Conservation (phyloP, 2,329 filamentous ascomycete genomes). For the Fusarium coicis region DNA sequence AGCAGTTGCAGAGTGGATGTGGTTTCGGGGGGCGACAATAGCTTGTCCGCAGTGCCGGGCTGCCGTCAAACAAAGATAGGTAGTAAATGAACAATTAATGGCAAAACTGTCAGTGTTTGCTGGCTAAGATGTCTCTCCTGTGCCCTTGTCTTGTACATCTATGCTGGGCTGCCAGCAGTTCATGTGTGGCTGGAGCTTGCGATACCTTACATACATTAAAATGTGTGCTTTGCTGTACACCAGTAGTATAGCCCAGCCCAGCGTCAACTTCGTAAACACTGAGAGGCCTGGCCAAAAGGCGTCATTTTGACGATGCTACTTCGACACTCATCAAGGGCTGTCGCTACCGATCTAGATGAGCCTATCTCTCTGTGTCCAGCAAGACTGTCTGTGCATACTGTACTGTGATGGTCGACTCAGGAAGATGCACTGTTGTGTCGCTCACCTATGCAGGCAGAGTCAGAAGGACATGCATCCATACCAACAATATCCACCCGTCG, state of each 20-base stretch:
- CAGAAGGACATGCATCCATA: conserved; percentile 36
- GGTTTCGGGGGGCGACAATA: conserved; percentile 32
- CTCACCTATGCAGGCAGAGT: conserved; percentile 16
- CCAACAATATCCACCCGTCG: conserved; percentile 26
- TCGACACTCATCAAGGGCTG: conserved; percentile 5
- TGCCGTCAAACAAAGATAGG: conserved; percentile 15
- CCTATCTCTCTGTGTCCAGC: background rate
- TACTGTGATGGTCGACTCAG: background rate
- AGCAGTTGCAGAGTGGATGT: conserved; percentile 30
- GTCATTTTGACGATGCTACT: conserved; percentile 12
- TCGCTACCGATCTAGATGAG: conserved; percentile 22
- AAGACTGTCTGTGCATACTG: background rate
- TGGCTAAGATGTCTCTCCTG: conserved; percentile 26
- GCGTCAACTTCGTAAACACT: background rate
- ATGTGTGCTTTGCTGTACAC: background rate
- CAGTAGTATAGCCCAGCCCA: background rate
- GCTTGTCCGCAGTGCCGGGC: conserved; percentile 37
- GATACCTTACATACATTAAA: background rate
- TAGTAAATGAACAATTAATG: background rate
- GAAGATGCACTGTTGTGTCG: background rate
- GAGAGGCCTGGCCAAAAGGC: conserved; percentile 24
- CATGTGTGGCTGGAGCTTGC: conserved; percentile 16
- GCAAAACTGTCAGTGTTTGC: background rate
- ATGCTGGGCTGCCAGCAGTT: background rate
- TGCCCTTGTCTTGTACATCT: conserved; percentile 7